Percentiles rank a stretch among this genome's conserved stretches.
These are phyloP conservation scores for Aspergillus biplanus DNA, from an alignment of 495 filamentous ascomycete genomes.

Conservation along the genomic window DNA sequence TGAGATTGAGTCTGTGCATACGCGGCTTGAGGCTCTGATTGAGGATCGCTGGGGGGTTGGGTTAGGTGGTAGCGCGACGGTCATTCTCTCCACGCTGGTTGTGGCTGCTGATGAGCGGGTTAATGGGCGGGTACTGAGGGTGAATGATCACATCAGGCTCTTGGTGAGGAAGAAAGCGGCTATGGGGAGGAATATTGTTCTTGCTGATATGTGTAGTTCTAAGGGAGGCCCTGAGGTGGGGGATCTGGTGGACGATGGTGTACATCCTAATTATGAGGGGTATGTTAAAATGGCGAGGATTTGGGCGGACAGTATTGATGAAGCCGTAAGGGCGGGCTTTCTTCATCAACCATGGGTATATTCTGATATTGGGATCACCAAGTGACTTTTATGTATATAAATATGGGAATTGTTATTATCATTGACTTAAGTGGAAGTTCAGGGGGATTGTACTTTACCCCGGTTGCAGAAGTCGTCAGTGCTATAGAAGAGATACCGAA, in stretches of 20 bases:
- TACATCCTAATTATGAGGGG: not conserved
- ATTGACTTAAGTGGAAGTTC: too few species aligned
- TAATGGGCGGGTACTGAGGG: not conserved
- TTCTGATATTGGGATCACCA: too few species aligned
- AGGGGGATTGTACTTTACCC: too few species aligned
- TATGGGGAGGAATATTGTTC: not conserved
- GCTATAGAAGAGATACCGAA: too few species aligned
- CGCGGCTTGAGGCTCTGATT: not conserved
- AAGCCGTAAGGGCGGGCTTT: not conserved
- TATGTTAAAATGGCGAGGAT: not conserved
- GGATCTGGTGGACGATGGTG: not conserved
- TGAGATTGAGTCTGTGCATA: not conserved
- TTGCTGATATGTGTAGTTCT: not conserved
- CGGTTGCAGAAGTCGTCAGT: too few species aligned
- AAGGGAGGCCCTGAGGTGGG: not conserved
- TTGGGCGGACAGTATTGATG: not conserved
- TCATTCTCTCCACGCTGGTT: not conserved
- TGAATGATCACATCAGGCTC: not conserved
- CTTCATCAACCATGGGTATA: not conserved
- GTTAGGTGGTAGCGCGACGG: not conserved
- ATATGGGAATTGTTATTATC: too few species aligned
- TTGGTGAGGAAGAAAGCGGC: not conserved
- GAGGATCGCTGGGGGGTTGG: not conserved
- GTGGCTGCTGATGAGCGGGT: not conserved
- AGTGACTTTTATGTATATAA: too few species aligned